Evolutionary conservation across 192 early-diverging fungal species (phyloP), one percentile per base, ranked within the genome.

Genomic region (Powellomyces hirtus): DNA sequence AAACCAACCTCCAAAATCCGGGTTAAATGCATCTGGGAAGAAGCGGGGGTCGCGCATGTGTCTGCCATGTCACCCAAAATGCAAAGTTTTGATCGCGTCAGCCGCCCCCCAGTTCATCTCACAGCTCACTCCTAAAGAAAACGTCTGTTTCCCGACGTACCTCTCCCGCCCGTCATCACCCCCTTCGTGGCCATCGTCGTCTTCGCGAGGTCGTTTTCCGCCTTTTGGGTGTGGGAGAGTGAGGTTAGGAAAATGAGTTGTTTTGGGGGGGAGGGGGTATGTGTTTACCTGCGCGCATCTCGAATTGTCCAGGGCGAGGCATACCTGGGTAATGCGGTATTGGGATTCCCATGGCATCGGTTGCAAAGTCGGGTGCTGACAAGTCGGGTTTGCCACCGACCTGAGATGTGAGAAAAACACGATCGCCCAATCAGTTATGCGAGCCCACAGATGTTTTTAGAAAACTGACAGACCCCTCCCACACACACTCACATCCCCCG

Each of bases 21-120:
- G 64, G 31, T 24, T 37, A 26, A 55, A 53, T 36, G 13, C 64
- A n/a, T 66, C 64, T 13, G 46, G 64, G 51, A 55, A 66, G 35
- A 55, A 64, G 6, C 40, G 51, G 16, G 36, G 49, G 20, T 52
- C 29, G 4, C 49, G 46, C 45, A 51, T 76, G 65, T 59, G 38
- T 57, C 36, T 68, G n/a, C 44, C 26, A 42, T 16, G 31, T 10
- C 2, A 46, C 22, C 16, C 20, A 34, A 33, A 31, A 4, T 44
- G 38, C 10, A n/a, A 10, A 38, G 4, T 22, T 44, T 44, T 62
- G 38, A 8, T 27, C 13, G 26, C 7, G 26, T 10, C 16, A 30
- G 24, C 31, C 7, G 4, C 40, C 40, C 10, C 40, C 11, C 40
- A 42, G 40, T 42, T 42, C n/a, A 13, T 42, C 11, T 42, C n/a